Conservation (phyloP, 2,329 filamentous ascomycete genomes). For the Fusarium xyrophilum region DNA sequence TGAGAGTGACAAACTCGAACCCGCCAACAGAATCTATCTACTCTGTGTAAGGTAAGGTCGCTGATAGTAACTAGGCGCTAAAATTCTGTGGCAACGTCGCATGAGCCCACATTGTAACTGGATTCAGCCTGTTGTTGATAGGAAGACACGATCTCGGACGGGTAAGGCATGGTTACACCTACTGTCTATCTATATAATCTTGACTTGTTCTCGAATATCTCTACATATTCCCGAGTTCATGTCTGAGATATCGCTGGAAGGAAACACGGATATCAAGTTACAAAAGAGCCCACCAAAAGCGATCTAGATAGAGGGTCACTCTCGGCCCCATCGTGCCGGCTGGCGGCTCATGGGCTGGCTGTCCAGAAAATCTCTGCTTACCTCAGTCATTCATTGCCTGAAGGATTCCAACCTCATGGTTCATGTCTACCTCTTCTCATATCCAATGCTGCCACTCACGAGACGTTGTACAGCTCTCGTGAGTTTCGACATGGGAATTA, state of each 20-base stretch:
- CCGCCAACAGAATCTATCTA: no score
- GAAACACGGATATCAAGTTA: background rate
- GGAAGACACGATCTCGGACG: background rate
- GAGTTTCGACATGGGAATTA: background rate
- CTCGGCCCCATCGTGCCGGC: conserved; percentile 18
- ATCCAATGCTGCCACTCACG: background rate
- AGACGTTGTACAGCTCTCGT: background rate
- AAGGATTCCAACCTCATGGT: background rate
- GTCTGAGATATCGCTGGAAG: background rate
- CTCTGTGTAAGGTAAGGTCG: no score
- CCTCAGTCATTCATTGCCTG: background rate
- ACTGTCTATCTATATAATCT: no score
- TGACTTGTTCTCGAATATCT: background rate
- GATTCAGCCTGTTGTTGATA: background rate
- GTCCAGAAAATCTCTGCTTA: conserved; percentile 2
- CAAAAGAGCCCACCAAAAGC: background rate
- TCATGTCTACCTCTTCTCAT: background rate
- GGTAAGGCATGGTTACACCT: no score
- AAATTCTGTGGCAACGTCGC: conserved; percentile 12
- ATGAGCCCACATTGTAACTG: background rate
- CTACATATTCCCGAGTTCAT: background rate
- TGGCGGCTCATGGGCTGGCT: background rate
- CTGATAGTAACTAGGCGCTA: conserved; percentile 7
- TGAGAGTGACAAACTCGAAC: background rate
- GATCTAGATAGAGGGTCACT: background rate